Evolutionary conservation across 768 basidiomycete genomes (phyloP).

Genomic region (Lactifluus rugatus): DNA sequence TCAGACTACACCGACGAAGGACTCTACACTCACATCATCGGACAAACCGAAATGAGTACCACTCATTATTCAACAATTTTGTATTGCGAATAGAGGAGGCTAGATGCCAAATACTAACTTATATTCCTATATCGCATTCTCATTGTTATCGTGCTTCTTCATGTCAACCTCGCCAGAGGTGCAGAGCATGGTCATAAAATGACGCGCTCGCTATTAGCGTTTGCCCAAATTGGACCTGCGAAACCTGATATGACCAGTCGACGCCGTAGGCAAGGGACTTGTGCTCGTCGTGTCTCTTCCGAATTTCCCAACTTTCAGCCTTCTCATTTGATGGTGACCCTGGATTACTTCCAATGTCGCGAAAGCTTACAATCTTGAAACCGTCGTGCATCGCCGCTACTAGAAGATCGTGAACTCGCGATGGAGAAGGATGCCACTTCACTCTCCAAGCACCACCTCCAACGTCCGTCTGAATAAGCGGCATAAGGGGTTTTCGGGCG

Average conservation of each 20-base stretch:
- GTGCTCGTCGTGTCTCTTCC: slow-evolving; percentile 64
- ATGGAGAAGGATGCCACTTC: slow-evolving; percentile 81
- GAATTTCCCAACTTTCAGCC: slow-evolving; percentile 29
- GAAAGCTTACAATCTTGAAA: slow-evolving; percentile 70
- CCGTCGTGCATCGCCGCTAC: slow-evolving; percentile 99
- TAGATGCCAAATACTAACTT: neutral
- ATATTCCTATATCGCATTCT: neutral
- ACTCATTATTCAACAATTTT: neutral
- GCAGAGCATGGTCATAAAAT: slow-evolving; percentile 86
- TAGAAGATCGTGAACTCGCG: slow-evolving; percentile 64
- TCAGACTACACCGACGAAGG: slow-evolving; percentile 12
- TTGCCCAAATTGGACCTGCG: slow-evolving; percentile 22
- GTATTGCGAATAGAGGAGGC: neutral
- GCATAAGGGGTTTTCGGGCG: slow-evolving; percentile 49
- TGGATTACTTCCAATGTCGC: slow-evolving; percentile 5
- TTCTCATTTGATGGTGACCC: slow-evolving; percentile 1
- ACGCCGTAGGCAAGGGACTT: slow-evolving; percentile 82
- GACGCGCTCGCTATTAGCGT: slow-evolving; percentile 80
- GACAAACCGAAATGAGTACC: neutral
- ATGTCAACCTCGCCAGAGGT: slow-evolving; percentile 63
- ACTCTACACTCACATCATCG: neutral
- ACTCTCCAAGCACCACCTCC: slow-evolving; percentile 95
- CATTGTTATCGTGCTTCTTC: neutral
- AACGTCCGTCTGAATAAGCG: slow-evolving; percentile 52
- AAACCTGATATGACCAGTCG: slow-evolving; percentile 65